phyloP scores from a whole-genome alignment of 2,329 filamentous ascomycete genomes.

The Pseudomassariella vexata region DNA sequence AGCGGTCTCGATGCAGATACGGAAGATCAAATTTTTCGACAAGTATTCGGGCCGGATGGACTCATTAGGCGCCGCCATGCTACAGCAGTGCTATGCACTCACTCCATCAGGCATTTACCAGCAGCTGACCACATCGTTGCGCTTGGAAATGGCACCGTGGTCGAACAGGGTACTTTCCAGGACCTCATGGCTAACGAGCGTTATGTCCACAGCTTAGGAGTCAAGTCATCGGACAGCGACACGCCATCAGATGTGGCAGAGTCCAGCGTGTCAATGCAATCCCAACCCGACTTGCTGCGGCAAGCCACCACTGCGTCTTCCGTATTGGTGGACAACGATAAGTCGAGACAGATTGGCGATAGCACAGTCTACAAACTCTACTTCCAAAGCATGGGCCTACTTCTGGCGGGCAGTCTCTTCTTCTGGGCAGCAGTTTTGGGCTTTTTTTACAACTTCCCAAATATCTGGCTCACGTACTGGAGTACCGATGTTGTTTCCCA shows the following conservation, averaged over 20 bases:
- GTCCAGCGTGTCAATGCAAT: not conserved
- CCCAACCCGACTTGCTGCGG: not conserved
- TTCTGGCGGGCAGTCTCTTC: conserved; percentile 7
- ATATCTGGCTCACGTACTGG: conserved; percentile 19
- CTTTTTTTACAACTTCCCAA: conserved; percentile 16
- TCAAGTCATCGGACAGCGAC: conserved; percentile 12
- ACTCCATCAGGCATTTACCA: conserved; percentile 31
- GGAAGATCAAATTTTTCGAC: conserved; percentile 23
- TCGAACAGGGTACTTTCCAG: conserved; percentile 37
- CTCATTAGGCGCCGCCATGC: conserved; percentile 15
- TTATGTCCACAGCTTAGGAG: conserved; percentile 16
- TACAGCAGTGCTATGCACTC: conserved; percentile 30
- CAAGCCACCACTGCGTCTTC: conserved; percentile 4
- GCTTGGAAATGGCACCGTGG: conserved; percentile 33
- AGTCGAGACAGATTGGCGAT: conserved; percentile 13
- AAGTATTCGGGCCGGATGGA: conserved; percentile 22
- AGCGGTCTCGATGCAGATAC: conserved; percentile 28
- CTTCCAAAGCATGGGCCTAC: conserved; percentile 15
- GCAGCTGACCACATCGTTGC: conserved; percentile 41
- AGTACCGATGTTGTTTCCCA: conserved; percentile 9
- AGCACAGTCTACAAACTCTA: conserved; percentile 17
- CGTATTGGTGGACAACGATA: conserved; percentile 2
- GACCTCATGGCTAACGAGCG: conserved; percentile 24
- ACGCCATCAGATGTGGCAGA: conserved; percentile 3
- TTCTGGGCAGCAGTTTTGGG: conserved; percentile 10